Conservation (phyloP, 1,284 basidiomycete species). For the Apiotrichum laibachii region DNA sequence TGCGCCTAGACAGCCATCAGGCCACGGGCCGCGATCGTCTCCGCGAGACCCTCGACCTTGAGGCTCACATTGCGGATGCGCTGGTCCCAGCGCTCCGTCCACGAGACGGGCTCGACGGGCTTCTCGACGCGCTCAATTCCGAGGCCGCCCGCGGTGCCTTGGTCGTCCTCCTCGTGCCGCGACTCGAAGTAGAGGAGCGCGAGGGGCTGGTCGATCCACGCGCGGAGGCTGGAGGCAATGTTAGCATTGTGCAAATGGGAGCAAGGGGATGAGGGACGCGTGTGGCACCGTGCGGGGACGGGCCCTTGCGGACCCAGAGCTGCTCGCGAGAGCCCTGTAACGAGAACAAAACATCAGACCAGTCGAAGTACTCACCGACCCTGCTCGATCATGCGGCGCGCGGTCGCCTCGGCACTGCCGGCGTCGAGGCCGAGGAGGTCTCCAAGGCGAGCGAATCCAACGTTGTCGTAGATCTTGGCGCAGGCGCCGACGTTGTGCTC, state of each 20-base stretch:
- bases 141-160: conserved; percentile 85
- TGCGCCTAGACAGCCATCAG: background rate
- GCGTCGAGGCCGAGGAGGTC: conserved; percentile 79
- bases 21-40: background rate
- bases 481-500: conserved; percentile 96
- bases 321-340: background rate
- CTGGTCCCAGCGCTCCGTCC: conserved; percentile 87
- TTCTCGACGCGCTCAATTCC: conserved; percentile 68
- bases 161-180: conserved; percentile 72
- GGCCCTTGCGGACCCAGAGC: too few species aligned
- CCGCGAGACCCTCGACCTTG: conserved; percentile 57
- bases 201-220: conserved; percentile 90
- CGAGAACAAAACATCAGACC: background rate
- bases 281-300: background rate
- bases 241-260: background rate
- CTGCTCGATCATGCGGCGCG: conserved; percentile 90
- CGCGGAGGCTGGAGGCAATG: conserved; percentile 59
- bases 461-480: conserved; percentile 92
- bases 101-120: conserved; percentile 75
- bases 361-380: conserved; percentile 57
- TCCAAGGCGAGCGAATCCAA: conserved; percentile 83
- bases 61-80: conserved; percentile 80
- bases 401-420: conserved; percentile 87
- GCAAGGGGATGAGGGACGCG: background rate
- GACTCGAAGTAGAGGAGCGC: conserved; percentile 87